Evolutionary conservation across 495 filamentous ascomycete genomes (phyloP).

Genomic region (Neurospora sp.): DNA sequence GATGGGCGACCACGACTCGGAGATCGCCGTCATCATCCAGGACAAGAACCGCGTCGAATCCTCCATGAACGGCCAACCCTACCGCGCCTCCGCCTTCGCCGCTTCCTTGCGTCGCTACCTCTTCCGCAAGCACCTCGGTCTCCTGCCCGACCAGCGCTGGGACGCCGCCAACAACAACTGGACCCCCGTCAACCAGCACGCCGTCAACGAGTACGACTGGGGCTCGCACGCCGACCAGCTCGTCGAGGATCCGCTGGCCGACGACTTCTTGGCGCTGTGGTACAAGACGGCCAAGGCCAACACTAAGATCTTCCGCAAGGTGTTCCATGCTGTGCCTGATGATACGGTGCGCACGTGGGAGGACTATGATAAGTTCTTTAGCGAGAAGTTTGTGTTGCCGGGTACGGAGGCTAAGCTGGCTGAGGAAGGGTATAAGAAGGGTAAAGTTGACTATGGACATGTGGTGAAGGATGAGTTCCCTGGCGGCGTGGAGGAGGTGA

Average conservation of each 20-base stretch:
- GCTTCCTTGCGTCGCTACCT: slow-evolving; percentile 72
- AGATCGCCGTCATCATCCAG: slow-evolving; percentile 29
- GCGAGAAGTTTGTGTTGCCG: slow-evolving; percentile 56
- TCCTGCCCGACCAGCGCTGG: slow-evolving; percentile 60
- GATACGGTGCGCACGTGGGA: slow-evolving; percentile 74
- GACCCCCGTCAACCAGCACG: slow-evolving; percentile 55
- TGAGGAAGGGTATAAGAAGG: slow-evolving; percentile 21
- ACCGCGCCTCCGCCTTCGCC: slow-evolving; percentile 69
- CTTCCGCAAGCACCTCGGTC: slow-evolving; percentile 84
- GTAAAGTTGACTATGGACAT: slow-evolving; percentile 65
- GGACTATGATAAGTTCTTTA: slow-evolving; percentile 75
- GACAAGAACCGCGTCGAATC: slow-evolving; percentile 62
- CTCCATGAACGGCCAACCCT: slow-evolving; percentile 61
- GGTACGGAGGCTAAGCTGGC: slow-evolving; percentile 20
- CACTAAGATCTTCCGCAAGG: slow-evolving; percentile 73
- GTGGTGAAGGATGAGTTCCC: slow-evolving; percentile 75
- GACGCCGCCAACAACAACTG: slow-evolving; percentile 59
- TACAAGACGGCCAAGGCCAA: slow-evolving; percentile 63
- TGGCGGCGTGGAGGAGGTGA: slow-evolving; percentile 59
- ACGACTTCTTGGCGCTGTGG: slow-evolving; percentile 61
- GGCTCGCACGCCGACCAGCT: slow-evolving; percentile 59
- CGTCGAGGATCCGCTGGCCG: slow-evolving; percentile 65
- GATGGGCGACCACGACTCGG: slow-evolving; percentile 70
- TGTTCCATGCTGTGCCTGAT: slow-evolving; percentile 83
- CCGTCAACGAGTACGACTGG: slow-evolving; percentile 71